Percentiles rank a stretch among this genome's conserved stretches.
phyloP scores from a whole-genome alignment of 2,329 filamentous ascomycete genomes.

The Fusarium longipes region DNA sequence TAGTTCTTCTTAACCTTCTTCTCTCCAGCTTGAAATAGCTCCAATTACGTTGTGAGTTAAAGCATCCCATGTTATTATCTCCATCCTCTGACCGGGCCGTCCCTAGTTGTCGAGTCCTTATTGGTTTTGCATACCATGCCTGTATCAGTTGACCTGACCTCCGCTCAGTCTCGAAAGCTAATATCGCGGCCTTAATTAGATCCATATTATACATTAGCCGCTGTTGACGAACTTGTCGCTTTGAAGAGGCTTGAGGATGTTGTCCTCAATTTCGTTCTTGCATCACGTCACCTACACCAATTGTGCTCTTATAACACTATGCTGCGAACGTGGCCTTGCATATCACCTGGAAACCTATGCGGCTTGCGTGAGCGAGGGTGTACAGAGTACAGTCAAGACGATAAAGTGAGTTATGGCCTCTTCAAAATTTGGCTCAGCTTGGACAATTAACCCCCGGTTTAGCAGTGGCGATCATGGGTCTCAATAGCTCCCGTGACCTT shows the following conservation, averaged over 20 bases:
- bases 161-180: constrained; percentile 26
- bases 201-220: constrained; percentile 37
- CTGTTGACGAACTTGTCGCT: constrained; percentile 26
- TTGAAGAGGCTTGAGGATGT: not conserved
- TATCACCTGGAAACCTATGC: constrained; percentile 18
- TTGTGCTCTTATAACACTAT: constrained; percentile 8
- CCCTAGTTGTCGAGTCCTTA: constrained; percentile 42
- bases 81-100: constrained; percentile 44
- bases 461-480: constrained; percentile 46
- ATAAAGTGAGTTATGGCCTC: constrained; percentile 32
- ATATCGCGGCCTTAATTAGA: constrained; percentile 8
- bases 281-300: constrained; percentile 9
- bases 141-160: constrained; percentile 18
- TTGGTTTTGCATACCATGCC: constrained; percentile 18
- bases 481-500: constrained; percentile 44
- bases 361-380: constrained; percentile 19
- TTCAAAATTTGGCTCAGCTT: constrained; percentile 18
- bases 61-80: constrained; percentile 28
- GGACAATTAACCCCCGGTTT: constrained; percentile 38
- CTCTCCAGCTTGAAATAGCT: constrained; percentile 26
- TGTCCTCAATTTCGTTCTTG: constrained; percentile 18
- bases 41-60: constrained; percentile 22
- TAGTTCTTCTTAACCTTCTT: constrained; percentile 22
- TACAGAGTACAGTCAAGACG: constrained; percentile 26
- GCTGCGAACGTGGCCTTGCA: constrained; percentile 25